Percentiles rank a stretch among this genome's conserved stretches.
These are phyloP conservation scores for Mortierella antarctica DNA, from an alignment of 192 early-diverging fungal species.

Conservation along the genomic window DNA sequence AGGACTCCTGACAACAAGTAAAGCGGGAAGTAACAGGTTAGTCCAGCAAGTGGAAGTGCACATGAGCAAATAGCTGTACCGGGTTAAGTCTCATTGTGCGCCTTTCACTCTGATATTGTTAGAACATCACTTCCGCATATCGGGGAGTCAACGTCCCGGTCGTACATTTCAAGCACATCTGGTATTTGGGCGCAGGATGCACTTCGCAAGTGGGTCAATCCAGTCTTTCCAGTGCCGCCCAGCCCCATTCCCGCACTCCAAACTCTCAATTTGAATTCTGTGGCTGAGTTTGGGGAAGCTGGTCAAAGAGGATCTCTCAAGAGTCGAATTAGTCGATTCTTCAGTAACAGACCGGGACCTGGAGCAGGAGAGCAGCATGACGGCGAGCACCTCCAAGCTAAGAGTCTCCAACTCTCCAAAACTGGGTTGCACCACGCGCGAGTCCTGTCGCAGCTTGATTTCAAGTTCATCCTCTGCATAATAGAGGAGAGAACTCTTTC, in stretches of 20 bases:
- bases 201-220: conserved; percentile 51
- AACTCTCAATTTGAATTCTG: not conserved
- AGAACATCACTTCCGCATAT: conserved; percentile 27
- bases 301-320: not conserved
- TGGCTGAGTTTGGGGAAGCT: not conserved
- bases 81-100: not conserved
- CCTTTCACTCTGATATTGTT: not conserved
- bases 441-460: conserved; percentile 74
- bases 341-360: not conserved
- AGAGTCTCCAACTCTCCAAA: conserved; percentile 55
- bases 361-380: not conserved
- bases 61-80: not conserved
- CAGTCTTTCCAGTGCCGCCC: conserved; percentile 43
- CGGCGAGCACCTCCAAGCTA: conserved; percentile 1
- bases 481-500: conserved; percentile 10
- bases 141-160: not conserved
- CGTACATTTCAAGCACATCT: conserved; percentile 13
- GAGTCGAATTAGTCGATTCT: conserved; percentile 36
- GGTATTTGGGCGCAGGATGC: conserved; percentile 55
- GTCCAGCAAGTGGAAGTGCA: not conserved
- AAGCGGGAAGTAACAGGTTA: too few species aligned
- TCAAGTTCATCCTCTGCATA: conserved; percentile 70
- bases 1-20: not conserved
- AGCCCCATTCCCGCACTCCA: conserved; percentile 30
- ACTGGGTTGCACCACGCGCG: conserved; percentile 46